Conservation (phyloP, 1,139 yeast species). For the Suhomyces panamericanus region DNA sequence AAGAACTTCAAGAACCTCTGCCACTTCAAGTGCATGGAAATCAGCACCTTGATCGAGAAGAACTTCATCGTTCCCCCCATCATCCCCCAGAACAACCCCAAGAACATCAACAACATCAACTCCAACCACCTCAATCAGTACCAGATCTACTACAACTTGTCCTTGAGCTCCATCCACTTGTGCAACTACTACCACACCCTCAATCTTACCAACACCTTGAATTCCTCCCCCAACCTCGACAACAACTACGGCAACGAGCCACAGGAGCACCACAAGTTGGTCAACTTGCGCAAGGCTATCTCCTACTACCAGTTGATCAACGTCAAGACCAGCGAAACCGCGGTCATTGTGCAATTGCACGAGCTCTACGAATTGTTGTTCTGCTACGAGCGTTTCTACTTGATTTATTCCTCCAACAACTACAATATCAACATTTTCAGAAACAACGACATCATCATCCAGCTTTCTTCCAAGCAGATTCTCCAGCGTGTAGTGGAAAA, state of each 20-base stretch:
- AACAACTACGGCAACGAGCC: constrained; percentile 20
- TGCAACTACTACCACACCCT: constrained; percentile 39
- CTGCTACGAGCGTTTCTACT: constrained; percentile 35
- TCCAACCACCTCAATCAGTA: constrained; percentile 23
- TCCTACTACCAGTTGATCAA: constrained; percentile 39
- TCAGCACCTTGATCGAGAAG: constrained; percentile 30
- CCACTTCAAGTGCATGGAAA: constrained; percentile 33
- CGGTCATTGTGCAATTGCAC: constrained; percentile 28
- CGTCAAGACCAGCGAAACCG: constrained; percentile 23
- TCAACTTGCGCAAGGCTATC: constrained; percentile 37
- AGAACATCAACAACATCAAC: constrained; percentile 15
- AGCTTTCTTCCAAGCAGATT: constrained; percentile 14
- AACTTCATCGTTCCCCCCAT: constrained; percentile 30
- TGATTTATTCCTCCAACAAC: constrained; percentile 33
- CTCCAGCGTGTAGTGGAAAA: constrained; percentile 9
- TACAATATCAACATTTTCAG: constrained; percentile 20
- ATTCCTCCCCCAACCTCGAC: constrained; percentile 16
- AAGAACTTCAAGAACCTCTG: constrained; percentile 30
- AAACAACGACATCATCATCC: constrained; percentile 23
- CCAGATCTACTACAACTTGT: constrained; percentile 37
- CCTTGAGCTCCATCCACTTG: constrained; percentile 34
- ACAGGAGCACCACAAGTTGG: constrained; percentile 36
- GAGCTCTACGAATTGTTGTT: constrained; percentile 40
- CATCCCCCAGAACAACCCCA: constrained; percentile 16
- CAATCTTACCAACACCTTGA: constrained; percentile 22